Base-by-base conservation (phyloP, 805 yeast species). In the Candida corydali region DNA sequence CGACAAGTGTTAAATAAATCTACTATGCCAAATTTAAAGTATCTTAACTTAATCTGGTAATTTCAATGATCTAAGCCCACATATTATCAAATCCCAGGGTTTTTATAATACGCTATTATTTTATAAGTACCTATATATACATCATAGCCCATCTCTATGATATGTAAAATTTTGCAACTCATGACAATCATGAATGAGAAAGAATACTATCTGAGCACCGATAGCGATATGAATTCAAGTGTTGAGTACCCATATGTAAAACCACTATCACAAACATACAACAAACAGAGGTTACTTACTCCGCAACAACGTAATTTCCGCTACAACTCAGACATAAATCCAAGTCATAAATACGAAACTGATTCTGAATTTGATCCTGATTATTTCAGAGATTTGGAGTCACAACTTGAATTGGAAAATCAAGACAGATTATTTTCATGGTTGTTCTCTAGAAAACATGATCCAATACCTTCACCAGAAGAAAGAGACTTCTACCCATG, bases 401-500 rank as follows among this genome's bases (percentile, higher is more conserved):
- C n/a, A 37, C 71, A 38, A 47, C 51, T 12, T 45, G 66, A 23
- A 48, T 66, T 32, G 57, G 59, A 32, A 51, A 71, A 46, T 65
- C 78, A 79, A 48, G 68, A 65, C 41, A 61, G 85, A 41, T 32
- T 70, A 32, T 70, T 80, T 40, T 64, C 79, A 1, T 73, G 71
- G 38, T 39, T 78, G 20, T 69, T 78, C 44, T 50, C 74, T 17
- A 74, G 65, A 28, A 57, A 64, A 18, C 67, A 76, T 0, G 79
- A 81, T 0, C 72, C 73, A 0, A 51, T 79, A 3, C 78, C 80
- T 1, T 23, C 48, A 5, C 69, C 64, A 5, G 76, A 72, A 8
- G 84, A 80, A 41, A 59, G 85, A 39, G 54, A 49, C 16, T 49
- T 55, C 1, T 78, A 65, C 43, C 82, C 82, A 1, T 65, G 77